These are phyloP conservation scores for Populus trichocarpa DNA, from an alignment of 441 rosid genomes.

Conservation along the genomic window DNA sequence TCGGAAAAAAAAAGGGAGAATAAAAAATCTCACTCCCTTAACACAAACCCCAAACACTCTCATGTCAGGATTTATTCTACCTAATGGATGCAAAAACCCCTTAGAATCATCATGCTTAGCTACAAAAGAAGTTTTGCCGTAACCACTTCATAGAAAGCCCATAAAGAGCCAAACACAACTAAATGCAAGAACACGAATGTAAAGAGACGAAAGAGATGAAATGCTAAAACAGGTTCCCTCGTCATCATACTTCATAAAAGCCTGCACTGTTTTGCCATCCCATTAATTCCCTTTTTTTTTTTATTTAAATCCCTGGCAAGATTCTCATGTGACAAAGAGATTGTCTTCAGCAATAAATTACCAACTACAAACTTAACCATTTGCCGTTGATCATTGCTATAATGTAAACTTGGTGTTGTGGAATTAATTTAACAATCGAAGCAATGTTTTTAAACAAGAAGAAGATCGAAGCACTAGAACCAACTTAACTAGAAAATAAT, in stretches of 20 bases:
- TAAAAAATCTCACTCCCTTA: not conserved
- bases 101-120: not conserved
- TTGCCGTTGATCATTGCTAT: not conserved
- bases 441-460: not conserved
- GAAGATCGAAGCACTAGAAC: not conserved
- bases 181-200: not conserved
- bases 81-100: not conserved
- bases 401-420: not conserved
- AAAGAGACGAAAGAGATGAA: not conserved
- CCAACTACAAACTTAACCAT: not conserved
- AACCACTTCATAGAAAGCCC: not conserved
- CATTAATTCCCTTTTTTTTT: no score
- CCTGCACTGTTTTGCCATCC: not conserved
- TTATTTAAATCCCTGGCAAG: not conserved
- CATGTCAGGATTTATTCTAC: not conserved
- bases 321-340: not conserved
- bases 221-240: not conserved
- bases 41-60: not conserved
- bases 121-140: not conserved
- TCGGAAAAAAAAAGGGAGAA: not conserved
- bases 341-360: not conserved
- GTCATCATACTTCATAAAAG: not conserved
- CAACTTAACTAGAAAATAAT: not conserved
- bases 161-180: not conserved
- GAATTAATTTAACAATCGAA: not conserved